Conservation (phyloP, 108 stramenopile genomes). For the Conticribra weissflogii region DNA sequence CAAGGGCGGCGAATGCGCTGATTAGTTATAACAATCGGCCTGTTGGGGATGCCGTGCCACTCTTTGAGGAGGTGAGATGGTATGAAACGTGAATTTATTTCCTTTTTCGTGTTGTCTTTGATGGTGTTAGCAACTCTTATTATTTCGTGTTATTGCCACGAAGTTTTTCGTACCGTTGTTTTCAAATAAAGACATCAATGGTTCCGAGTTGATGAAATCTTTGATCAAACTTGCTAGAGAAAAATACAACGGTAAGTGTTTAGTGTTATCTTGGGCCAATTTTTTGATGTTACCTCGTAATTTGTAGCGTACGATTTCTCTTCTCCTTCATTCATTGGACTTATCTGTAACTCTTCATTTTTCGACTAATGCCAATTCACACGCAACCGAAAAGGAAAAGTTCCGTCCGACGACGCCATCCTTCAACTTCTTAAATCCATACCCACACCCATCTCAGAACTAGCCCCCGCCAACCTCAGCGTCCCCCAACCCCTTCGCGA, state of each 20-base stretch:
- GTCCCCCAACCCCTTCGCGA: conserved; percentile 64
- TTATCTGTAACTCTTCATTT: background rate
- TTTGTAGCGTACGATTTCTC: too few species aligned
- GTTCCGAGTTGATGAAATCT: conserved; percentile 47
- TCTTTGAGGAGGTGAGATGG: conserved; percentile 77
- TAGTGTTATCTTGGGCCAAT: too few species aligned
- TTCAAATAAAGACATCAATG: conserved; percentile 61
- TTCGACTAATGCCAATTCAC: background rate
- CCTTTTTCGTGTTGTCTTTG: too few species aligned
- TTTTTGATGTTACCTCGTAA: too few species aligned
- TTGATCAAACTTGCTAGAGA: conserved; percentile 45
- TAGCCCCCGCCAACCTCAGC: conserved; percentile 19
- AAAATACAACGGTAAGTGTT: conserved; percentile 32
- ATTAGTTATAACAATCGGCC: conserved; percentile 93
- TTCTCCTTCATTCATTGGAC: background rate
- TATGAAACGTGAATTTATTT: too few species aligned
- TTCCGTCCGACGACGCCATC: conserved; percentile 73
- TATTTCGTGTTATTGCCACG: background rate
- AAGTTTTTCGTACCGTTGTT: conserved; percentile 65
- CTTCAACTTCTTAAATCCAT: conserved; percentile 28
- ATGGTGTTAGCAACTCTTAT: background rate
- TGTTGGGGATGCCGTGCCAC: conserved; percentile 80
- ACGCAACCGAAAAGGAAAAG: conserved; percentile 21
- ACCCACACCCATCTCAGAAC: conserved; percentile 22
- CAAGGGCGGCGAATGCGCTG: conserved; percentile 87